A percentile compares a stretch with the other conserved stretches of the same genome.
Evolutionary conservation across 176 grass and related monocot species (phyloP).

Genomic region (Ensete ventricosum): DNA sequence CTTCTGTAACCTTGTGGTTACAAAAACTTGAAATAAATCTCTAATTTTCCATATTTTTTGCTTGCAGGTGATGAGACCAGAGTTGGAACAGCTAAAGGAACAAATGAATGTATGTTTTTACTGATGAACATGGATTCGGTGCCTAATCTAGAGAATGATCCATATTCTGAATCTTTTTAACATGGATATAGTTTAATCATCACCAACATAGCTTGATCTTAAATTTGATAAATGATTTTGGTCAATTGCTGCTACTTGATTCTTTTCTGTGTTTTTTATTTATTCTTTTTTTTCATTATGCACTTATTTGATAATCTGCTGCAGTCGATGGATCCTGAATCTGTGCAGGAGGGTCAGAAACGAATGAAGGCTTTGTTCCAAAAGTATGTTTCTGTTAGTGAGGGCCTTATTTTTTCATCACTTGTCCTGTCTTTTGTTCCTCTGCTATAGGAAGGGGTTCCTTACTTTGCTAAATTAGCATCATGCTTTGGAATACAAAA

Average conservation of each 20-base stretch:
- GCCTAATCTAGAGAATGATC: neutral
- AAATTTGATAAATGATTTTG: neutral
- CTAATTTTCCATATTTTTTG: constrained; percentile 12
- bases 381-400: constrained; percentile 40
- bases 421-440: neutral
- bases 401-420: constrained; percentile 8
- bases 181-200: neutral
- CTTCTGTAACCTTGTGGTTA: neutral
- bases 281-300: neutral
- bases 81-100: constrained; percentile 60
- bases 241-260: neutral
- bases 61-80: constrained; percentile 51
- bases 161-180: neutral
- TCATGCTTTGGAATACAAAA: constrained; percentile 3
- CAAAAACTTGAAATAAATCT: constrained; percentile 10
- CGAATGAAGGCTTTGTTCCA: constrained; percentile 52
- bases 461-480: neutral
- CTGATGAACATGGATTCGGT: neutral
- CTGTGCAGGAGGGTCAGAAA: constrained; percentile 28
- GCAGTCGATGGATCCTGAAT: constrained; percentile 45
- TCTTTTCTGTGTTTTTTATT: neutral
- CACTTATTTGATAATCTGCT: constrained; percentile 20
- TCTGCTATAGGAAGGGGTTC: neutral
- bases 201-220: neutral
- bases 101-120: constrained; percentile 49